Evolutionary conservation across 78 protist species (phyloP).

Genomic region (slime mould (Dictyostelium discoideum)): DNA sequence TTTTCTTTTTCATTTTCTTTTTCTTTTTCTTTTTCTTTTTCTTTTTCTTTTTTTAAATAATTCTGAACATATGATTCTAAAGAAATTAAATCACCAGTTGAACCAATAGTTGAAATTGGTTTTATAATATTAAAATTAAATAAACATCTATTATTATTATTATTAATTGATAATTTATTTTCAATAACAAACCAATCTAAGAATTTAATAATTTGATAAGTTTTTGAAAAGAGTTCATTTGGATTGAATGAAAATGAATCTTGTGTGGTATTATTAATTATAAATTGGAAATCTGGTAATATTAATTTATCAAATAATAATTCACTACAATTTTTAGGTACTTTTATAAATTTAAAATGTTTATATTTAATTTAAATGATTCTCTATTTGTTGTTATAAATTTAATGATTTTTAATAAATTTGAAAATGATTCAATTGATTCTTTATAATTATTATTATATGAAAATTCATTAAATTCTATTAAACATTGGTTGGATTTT

Average conservation of each 20-base stretch:
- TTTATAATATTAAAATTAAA: not conserved
- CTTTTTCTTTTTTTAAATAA: not conserved
- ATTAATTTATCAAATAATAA: not conserved
- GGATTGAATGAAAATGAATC: not conserved
- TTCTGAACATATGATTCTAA: not conserved
- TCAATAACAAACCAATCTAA: not conserved
- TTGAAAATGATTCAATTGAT: not conserved
- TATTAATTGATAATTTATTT: not conserved
- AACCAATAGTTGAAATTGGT: not conserved
- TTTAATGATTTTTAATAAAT: not conserved
- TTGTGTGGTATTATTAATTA: not conserved
- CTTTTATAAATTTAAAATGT: not conserved
- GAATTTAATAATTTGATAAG: not conserved
- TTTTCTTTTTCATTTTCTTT: not conserved
- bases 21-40: not conserved
- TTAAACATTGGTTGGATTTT: not conserved
- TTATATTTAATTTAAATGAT: not conserved
- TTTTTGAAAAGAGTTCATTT: not conserved
- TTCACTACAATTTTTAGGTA: not conserved
- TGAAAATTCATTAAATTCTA: not conserved
- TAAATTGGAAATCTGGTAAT: not conserved
- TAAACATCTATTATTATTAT: not conserved
- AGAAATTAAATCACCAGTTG: not conserved
- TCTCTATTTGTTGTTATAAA: not conserved
- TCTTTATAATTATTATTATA: not conserved